Evolutionary conservation across 305 asterid genomes (phyloP).

Genomic region (Fraxinus xanthoxyloides): DNA sequence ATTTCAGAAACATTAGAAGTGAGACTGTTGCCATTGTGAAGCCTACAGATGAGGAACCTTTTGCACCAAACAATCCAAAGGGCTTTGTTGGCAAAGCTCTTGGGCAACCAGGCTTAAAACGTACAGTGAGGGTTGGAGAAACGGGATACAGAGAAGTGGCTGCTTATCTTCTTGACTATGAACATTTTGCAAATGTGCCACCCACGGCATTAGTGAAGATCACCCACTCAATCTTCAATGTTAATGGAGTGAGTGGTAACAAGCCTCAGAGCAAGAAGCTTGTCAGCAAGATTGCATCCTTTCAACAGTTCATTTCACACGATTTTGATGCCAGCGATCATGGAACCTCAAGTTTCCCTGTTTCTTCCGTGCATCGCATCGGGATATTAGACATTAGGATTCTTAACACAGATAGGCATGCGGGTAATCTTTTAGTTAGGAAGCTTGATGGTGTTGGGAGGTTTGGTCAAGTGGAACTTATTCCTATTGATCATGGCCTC

Average conservation of each 20-base stretch:
- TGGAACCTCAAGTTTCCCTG: slow-evolving; percentile 54
- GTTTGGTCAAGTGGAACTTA: slow-evolving; percentile 83
- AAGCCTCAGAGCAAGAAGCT: slow-evolving; percentile 48
- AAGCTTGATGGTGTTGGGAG: slow-evolving; percentile 74
- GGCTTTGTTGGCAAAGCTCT: slow-evolving; percentile 69
- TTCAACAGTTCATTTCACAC: slow-evolving; percentile 74
- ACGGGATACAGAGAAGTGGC: slow-evolving; percentile 96
- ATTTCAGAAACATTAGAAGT: neutral
- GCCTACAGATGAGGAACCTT: neutral
- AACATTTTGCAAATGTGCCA: slow-evolving; percentile 87
- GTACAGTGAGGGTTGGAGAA: slow-evolving; percentile 86
- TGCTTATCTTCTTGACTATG: slow-evolving; percentile 87
- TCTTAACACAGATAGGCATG: slow-evolving; percentile 92
- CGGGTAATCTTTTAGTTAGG: slow-evolving; percentile 88
- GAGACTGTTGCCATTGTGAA: neutral
- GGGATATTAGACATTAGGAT: slow-evolving; percentile 94
- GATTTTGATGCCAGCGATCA: slow-evolving; percentile 74
- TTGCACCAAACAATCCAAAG: neutral
- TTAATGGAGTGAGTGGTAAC: slow-evolving; percentile 72
- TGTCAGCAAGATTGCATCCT: slow-evolving; percentile 89
- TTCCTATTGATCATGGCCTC: slow-evolving; percentile 95
- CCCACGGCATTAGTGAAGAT: slow-evolving; percentile 89
- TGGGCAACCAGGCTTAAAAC: slow-evolving; percentile 85
- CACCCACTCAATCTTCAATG: slow-evolving; percentile 79
- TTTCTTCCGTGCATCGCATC: slow-evolving; percentile 78